A percentile compares a stretch with the other conserved stretches of the same genome.
phyloP scores from a whole-genome alignment of 2,329 filamentous ascomycete genomes.

The Nemania diffusa region DNA sequence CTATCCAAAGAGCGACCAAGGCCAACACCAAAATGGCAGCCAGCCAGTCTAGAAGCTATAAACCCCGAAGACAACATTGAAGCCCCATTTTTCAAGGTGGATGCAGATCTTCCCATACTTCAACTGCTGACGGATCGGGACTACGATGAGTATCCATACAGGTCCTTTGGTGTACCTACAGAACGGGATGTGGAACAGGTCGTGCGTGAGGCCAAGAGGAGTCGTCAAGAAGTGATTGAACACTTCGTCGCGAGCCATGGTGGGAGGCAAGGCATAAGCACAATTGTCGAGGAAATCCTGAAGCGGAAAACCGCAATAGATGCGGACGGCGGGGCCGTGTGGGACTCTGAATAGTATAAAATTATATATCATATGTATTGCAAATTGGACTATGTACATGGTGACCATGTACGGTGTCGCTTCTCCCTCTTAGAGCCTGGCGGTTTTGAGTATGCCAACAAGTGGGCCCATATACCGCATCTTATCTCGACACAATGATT shows the following conservation, averaged over 20 bases:
- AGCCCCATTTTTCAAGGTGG: conserved; percentile 74
- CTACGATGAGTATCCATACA: conserved; percentile 79
- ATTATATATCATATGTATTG: conserved; percentile 24
- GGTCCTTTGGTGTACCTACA: conserved; percentile 75
- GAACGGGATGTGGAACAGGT: conserved; percentile 69
- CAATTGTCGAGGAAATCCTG: conserved; percentile 76
- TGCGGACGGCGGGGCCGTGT: conserved; percentile 56
- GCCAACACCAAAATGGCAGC: conserved; percentile 77
- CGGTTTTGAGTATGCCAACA: neutral
- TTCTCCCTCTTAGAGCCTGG: neutral
- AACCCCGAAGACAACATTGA: conserved; percentile 62
- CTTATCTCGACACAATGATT: neutral
- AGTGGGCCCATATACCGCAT: neutral
- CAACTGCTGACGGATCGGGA: conserved; percentile 69
- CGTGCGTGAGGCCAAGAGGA: conserved; percentile 54
- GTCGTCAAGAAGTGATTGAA: conserved; percentile 68
- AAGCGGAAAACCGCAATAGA: conserved; percentile 67
- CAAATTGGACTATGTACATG: conserved; percentile 33
- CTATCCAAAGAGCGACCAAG: conserved; percentile 68
- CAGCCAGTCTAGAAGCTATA: conserved; percentile 76
- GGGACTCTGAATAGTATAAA: conserved; percentile 44
- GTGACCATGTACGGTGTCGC: neutral
- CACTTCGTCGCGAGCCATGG: conserved; percentile 69
- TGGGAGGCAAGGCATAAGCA: conserved; percentile 74
- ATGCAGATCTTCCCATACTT: conserved; percentile 60